Evolutionary conservation across 106 monocot species (phyloP), one percentile per base, ranked within the genome.

Genomic region (Amphibolis antarctica): DNA sequence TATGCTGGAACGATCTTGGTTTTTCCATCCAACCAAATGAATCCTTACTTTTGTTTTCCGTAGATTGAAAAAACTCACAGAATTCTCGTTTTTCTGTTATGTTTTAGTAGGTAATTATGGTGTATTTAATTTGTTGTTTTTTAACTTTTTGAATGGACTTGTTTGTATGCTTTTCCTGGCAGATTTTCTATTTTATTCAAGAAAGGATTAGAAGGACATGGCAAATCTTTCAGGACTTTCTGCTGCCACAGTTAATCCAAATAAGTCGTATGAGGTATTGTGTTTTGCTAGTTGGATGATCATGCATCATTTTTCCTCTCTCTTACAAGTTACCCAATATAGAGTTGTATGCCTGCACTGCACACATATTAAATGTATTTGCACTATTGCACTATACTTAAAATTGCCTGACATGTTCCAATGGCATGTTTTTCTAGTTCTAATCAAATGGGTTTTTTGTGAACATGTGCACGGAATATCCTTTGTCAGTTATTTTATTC

Each of bases 191-290:
- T 7, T 36, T 36, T 36, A 4, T 36, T 36, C 7, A 4, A 36
- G 36, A 7, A 36, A 60, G 60, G 42, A 60, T 42, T 42, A 13
- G 25, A 26, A 65, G 28, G 29, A 65, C 6, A 72, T 72, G 72
- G 53, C 72, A 6, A 69, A 20, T 47, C 46, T 70, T 45, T 19
- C 58, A 42, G 72, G 62, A 36, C 62, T 71, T 23, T 18, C 52
- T 43, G 62, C 62, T 59, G 15, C 26, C 25, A 7, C 36, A 2
- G 64, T 64, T 23, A 72, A 72, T 56, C 72, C 72, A 0, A 72
- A 72, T 62, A 72, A 72, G 27, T 72, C 72, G 1, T 72, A 72
- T 44, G 72, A 72, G 72, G 72, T 64, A 55, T 25, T 27, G 43
- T 1, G 6, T 56, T 64, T n/a, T 44, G 55, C 0, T 24, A 12